Base-by-base conservation (phyloP, 371 early-diverging fungal species). In the Smittium culicis region DNA sequence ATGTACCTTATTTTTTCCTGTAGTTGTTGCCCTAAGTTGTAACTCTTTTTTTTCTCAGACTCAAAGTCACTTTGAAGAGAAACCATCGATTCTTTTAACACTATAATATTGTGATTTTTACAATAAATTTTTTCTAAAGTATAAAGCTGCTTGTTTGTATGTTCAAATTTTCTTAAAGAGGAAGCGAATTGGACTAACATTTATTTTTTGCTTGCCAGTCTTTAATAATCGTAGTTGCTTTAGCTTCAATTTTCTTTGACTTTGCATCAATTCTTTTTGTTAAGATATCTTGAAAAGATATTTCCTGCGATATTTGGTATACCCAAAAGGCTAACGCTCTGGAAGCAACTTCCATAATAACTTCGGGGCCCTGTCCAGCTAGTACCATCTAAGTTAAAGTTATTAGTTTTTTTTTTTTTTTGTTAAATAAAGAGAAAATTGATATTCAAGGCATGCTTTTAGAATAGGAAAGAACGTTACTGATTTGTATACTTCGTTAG, bases 261-360 rank as follows among this genome's bases (percentile, higher is more conserved):
- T 62, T 62, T 29, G 24, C 34, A 27, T 17, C 34, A 24, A 34
- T 34, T 32, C 34, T 62, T 31, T 62, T 62, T 24, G 16, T n/a
- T n/a, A 62, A 20, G n/a, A 62, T 62, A 30, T 62, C 63, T 34
- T 62, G 63, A 62, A 62, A 62, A 11, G 63, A 16, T 2, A 62
- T 11, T 62, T 62, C 63, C 33, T 62, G 63, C 24, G 63, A 62
- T 34, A 62, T 31, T 34, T 62, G 63, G 32, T 62, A 62, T 11
- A 62, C 63, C 63, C 63, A 62, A 62, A 62, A 62, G 24, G 63
- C 63, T 11, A 62, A n/a, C 8, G 63, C 17, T 62, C 63, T 62
- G n/a, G 63, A 62, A 32, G 32, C 29, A n/a, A 62, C 31, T 24
- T 62, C 63, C 31, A 62, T 62, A 31, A 62, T 62, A 5, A 62